Base-by-base conservation (phyloP, 352 stramenopile genomes). In the Phytophthora kernoviae region DNA sequence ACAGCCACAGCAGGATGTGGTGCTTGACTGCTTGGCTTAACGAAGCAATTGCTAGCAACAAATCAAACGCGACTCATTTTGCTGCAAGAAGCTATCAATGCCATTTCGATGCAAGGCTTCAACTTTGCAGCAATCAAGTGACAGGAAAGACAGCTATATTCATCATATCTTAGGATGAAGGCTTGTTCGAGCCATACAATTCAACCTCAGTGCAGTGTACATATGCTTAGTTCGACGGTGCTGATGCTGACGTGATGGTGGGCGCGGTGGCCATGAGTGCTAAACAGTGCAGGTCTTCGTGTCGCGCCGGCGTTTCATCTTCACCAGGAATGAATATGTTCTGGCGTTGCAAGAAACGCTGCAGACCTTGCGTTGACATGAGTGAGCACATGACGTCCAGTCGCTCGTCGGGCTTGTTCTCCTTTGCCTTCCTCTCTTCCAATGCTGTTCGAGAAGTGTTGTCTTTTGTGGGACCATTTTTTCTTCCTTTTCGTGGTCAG, bases 381-480 rank as follows among this genome's bases (percentile, higher is more conserved):
- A 94, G 58, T 45, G 85, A 94, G 66, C 85, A 94, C 44, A 94
- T 58, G 43, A 90, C 85, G 56, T 94, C 81, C 21, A 94, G 64
- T 15, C 84, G 73, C 42, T 76, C 63, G 40, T 84, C 70, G 30
- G 58, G 68, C 37, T 73, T 45, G 5, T 5, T 49, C 40, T 46
- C 45, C 49, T 62, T 30, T 30, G 24, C 62, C 30, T 48, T 66
- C 20, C 57, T 41, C 20, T 56, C 40, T 39, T 44, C 27, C 33
- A 20, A 50, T 12, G 26, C 44, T 43, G 24, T 26, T 22, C 15
- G 26, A 46, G 49, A 18, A 4, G 20, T 43, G 22, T n/a, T 14
- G 34, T 30, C 17, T 20, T 70, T 56, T 21, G 17, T 20, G 27
- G 14, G 49, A 27, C 43, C 24, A 49, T 44, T 48, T 17, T 6